phyloP scores from a whole-genome alignment of 805 yeast genomes.

The Saccharomycopsis sp. region DNA sequence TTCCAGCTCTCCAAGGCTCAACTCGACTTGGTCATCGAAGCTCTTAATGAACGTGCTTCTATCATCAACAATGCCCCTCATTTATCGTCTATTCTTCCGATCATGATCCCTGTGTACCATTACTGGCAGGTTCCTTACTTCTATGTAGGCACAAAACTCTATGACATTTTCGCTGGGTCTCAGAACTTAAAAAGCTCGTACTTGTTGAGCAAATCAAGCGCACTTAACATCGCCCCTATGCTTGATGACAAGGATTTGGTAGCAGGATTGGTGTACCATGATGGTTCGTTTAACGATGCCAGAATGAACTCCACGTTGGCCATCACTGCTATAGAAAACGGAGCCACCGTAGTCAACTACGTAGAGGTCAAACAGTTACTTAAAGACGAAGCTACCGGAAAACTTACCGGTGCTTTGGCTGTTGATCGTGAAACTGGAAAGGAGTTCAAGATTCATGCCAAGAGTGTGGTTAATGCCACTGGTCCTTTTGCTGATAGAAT shows the following conservation, averaged over 20 bases:
- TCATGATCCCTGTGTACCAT: slow-evolving; percentile 91
- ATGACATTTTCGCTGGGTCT: slow-evolving; percentile 87
- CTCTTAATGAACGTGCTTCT: slow-evolving; percentile 78
- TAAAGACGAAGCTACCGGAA: slow-evolving; percentile 53
- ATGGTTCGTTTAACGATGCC: slow-evolving; percentile 89
- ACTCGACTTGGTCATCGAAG: slow-evolving; percentile 81
- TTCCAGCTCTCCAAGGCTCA: slow-evolving; percentile 89
- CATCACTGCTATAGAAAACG: slow-evolving; percentile 74
- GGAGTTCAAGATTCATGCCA: slow-evolving; percentile 55
- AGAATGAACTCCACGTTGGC: slow-evolving; percentile 86
- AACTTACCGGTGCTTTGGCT: slow-evolving; percentile 71
- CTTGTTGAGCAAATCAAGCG: slow-evolving; percentile 56
- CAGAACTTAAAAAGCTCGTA: slow-evolving; percentile 79
- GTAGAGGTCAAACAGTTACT: slow-evolving; percentile 70
- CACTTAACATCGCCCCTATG: slow-evolving; percentile 79
- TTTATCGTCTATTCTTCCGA: slow-evolving; percentile 77
- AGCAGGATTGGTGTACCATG: slow-evolving; percentile 91
- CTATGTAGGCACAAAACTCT: slow-evolving; percentile 84
- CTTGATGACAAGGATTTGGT: slow-evolving; percentile 70
- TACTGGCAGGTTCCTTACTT: slow-evolving; percentile 96
- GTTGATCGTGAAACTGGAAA: slow-evolving; percentile 64
- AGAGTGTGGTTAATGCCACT: slow-evolving; percentile 81
- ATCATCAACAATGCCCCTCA: slow-evolving; percentile 91
- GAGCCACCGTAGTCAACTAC: slow-evolving; percentile 87
- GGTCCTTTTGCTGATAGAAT: slow-evolving; percentile 87